Conservation (phyloP, 1,139 yeast species). For the Taphrina betulina region DNA sequence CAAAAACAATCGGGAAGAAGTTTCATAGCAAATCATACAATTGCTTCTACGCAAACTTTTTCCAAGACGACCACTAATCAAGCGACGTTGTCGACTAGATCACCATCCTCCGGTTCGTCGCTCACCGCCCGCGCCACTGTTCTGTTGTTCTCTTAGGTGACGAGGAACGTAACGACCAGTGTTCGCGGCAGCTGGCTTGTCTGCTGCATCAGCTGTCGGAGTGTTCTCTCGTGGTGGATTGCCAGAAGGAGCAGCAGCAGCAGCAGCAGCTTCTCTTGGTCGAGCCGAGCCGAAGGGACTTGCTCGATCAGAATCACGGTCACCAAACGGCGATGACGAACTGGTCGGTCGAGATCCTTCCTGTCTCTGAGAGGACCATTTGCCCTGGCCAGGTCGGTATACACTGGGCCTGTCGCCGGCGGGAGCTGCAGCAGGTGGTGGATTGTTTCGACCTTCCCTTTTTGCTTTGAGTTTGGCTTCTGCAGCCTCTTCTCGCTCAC, state of each 20-base stretch:
- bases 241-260: background rate
- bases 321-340: too few relatives aligned
- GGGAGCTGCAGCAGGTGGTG: constrained; percentile 9
- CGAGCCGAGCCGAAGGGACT: constrained; percentile 16
- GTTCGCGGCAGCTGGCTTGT: background rate
- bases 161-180: constrained; percentile 28
- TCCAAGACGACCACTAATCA: too few relatives aligned
- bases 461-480: constrained; percentile 26
- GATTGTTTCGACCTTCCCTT: constrained; percentile 17
- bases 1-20: too few relatives aligned
- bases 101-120: too few relatives aligned
- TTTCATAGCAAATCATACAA: too few relatives aligned
- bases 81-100: too few relatives aligned
- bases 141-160: constrained; percentile 18
- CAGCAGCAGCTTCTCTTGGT: constrained; percentile 4
- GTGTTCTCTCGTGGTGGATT: background rate
- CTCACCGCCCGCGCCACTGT: too few relatives aligned
- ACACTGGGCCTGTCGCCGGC: constrained; percentile 11
- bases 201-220: background rate
- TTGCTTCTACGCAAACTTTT: too few relatives aligned
- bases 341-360: too few relatives aligned
- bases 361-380: constrained; percentile 20
- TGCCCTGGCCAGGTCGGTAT: constrained; percentile 30
- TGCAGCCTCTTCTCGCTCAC: constrained; percentile 33
- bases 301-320: constrained; percentile 14